These are phyloP conservation scores for Chenopodium quinoa DNA, from an alignment of 148 eudicot genomes.

Conservation along the genomic window DNA sequence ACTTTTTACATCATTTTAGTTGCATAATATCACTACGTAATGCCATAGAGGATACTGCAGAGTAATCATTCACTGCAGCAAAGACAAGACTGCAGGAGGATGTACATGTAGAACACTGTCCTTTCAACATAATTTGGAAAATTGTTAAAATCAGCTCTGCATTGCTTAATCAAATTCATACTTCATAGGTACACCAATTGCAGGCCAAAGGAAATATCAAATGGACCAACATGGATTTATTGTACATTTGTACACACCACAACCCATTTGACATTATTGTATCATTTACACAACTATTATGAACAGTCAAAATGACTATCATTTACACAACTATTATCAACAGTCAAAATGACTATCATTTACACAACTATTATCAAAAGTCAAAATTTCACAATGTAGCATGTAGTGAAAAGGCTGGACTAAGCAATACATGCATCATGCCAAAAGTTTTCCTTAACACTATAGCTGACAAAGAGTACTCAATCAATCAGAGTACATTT, in stretches of 20 bases:
- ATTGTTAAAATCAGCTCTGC: not conserved
- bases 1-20: too few relatives aligned
- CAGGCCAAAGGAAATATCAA: too few relatives aligned
- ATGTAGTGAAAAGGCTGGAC: not conserved
- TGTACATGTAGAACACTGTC: not conserved
- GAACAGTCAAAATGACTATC: not conserved
- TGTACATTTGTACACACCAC: too few relatives aligned
- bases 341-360: not conserved
- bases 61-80: not conserved
- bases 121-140: not conserved
- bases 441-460: not conserved
- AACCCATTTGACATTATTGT: not conserved
- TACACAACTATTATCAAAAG: not conserved
- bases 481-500: not conserved
- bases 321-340: not conserved
- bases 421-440: not conserved
- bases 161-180: not conserved
- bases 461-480: conserved; percentile 1
- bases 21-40: too few relatives aligned
- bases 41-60: too few relatives aligned
- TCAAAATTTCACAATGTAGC: not conserved
- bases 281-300: not conserved
- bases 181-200: not conserved
- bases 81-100: not conserved
- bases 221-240: too few relatives aligned